These are phyloP conservation scores for Beauveria medogensis DNA, from an alignment of 2,329 filamentous ascomycete species.

Conservation along the genomic window DNA sequence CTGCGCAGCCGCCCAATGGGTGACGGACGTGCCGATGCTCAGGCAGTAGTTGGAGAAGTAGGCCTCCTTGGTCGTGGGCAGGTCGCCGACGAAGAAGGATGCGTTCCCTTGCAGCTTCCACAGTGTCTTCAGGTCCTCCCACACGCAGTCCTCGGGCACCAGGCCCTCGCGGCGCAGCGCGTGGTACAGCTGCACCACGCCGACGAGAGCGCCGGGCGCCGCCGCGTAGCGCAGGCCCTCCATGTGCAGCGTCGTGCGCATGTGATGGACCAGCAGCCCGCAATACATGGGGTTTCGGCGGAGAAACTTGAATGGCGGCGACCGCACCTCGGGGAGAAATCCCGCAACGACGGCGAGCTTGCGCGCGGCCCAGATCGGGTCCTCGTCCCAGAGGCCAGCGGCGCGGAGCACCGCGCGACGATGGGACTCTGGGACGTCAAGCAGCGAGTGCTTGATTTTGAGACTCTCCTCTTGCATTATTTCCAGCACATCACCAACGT, in stretches of 20 bases:
- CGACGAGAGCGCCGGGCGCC: constrained; percentile 14
- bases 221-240: constrained; percentile 13
- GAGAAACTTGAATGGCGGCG: constrained; percentile 14
- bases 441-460: constrained; percentile 14
- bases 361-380: constrained; percentile 11
- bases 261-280: constrained; percentile 16
- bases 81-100: constrained; percentile 17
- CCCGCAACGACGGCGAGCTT: neutral
- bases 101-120: constrained; percentile 15
- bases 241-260: constrained; percentile 13
- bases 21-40: constrained; percentile 14
- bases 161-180: constrained; percentile 17
- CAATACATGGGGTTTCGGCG: constrained; percentile 17
- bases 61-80: constrained; percentile 13
- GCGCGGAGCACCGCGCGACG: constrained; percentile 7
- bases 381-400: constrained; percentile 13
- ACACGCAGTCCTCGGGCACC: constrained; percentile 1
- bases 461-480: constrained; percentile 13
- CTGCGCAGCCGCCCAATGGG: constrained; percentile 14
- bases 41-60: constrained; percentile 19
- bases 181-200: constrained; percentile 16
- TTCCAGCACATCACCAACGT: neutral
- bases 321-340: neutral
- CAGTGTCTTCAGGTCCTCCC: constrained; percentile 14
- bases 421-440: constrained; percentile 6